Evolutionary conservation across 495 filamentous ascomycete genomes (phyloP).

Genomic region (Tuber melanosporum): DNA sequence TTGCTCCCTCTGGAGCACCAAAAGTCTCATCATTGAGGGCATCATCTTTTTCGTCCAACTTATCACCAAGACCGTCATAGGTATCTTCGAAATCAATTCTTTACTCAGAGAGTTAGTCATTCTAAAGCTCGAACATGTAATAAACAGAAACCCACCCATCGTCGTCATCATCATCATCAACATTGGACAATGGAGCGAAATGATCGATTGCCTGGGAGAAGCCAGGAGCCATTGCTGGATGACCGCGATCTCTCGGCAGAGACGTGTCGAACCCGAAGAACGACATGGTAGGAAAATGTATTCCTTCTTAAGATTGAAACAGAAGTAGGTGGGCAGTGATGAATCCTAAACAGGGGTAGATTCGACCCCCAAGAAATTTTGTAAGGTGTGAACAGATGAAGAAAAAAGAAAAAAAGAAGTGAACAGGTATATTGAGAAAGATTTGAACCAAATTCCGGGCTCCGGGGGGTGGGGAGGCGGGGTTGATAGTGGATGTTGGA

Average conservation of each 20-base stretch:
- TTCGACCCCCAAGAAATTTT: not conserved
- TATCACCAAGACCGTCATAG: slow-evolving; percentile 90
- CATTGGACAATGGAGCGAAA: slow-evolving; percentile 67
- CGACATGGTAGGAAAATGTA: slow-evolving; percentile 51
- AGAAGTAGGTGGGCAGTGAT: not conserved
- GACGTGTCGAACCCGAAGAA: slow-evolving; percentile 82
- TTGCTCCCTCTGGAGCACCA: slow-evolving; percentile 50
- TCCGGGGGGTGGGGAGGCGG: slow-evolving; percentile 5
- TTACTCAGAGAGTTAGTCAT: slow-evolving; percentile 9
- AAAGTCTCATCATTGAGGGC: slow-evolving; percentile 99
- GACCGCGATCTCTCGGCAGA: slow-evolving; percentile 58
- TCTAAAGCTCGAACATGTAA: not conserved
- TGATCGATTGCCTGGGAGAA: slow-evolving; percentile 82
- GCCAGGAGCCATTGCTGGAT: slow-evolving; percentile 53
- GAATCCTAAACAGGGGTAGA: not conserved
- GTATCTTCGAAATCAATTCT: slow-evolving; percentile 95
- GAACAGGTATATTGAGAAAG: not conserved
- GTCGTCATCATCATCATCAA: slow-evolving; percentile 55
- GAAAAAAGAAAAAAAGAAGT: not conserved
- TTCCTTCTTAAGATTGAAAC: not conserved
- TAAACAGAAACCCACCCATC: slow-evolving; percentile 58
- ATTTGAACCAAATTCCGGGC: slow-evolving; percentile 3
- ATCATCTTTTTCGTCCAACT: slow-evolving; percentile 87
- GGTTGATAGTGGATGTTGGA: slow-evolving; percentile 7
- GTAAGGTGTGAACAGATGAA: not conserved